These are phyloP conservation scores for Helotiales sp. DNA, from an alignment of 2,329 filamentous ascomycete genomes.

Conservation along the genomic window DNA sequence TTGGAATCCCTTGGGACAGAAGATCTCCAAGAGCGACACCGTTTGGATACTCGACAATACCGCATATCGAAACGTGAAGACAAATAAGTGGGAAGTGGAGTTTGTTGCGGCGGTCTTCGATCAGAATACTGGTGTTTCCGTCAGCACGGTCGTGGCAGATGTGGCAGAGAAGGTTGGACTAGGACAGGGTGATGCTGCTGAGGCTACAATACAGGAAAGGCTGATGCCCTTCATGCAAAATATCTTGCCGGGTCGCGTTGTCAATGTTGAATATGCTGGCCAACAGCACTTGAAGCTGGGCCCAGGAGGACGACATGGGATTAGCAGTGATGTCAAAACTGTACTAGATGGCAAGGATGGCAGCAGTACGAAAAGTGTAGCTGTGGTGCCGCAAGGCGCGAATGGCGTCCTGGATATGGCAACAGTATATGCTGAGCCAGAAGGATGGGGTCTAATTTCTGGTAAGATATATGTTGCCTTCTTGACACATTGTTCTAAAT, in stretches of 20 bases:
- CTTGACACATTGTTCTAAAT: conserved; percentile 18
- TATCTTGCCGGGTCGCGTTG: conserved; percentile 67
- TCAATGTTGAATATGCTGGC: conserved; percentile 61
- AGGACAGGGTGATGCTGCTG: conserved; percentile 54
- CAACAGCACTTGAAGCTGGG: conserved; percentile 55
- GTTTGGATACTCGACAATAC: conserved; percentile 93
- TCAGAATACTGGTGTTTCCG: conserved; percentile 64
- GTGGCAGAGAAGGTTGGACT: conserved; percentile 71
- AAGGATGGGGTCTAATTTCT: conserved; percentile 83
- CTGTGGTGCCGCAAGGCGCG: conserved; percentile 50
- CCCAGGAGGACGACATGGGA: conserved; percentile 70
- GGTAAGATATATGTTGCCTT: conserved; percentile 41
- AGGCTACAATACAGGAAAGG: conserved; percentile 63
- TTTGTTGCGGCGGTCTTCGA: conserved; percentile 82
- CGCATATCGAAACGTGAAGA: conserved; percentile 60
- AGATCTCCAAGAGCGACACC: conserved; percentile 61
- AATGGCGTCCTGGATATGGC: conserved; percentile 61
- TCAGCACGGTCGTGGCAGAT: conserved; percentile 68
- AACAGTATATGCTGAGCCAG: conserved; percentile 72
- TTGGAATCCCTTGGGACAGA: conserved; percentile 57
- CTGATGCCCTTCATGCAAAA: conserved; percentile 78
- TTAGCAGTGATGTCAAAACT: conserved; percentile 63
- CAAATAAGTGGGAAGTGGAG: conserved; percentile 71
- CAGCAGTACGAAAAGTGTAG: conserved; percentile 45
- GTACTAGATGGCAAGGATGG: conserved; percentile 51